Base-by-base conservation (phyloP, 78 protist genomes). In the Isochrysis galbana region DNA sequence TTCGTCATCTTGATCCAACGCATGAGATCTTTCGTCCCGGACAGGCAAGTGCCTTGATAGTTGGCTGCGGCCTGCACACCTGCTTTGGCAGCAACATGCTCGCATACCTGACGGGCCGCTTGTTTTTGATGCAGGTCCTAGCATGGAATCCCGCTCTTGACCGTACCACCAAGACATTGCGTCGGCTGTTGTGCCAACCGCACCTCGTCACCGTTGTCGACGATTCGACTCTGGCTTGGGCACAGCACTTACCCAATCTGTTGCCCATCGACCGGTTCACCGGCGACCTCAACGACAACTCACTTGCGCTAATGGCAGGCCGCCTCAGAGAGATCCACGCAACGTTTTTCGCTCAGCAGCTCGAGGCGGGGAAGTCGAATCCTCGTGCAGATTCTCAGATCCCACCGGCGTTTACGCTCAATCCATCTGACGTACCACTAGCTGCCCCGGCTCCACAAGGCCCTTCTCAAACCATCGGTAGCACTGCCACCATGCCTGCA, bases 121-220 rank as follows among this genome's bases (percentile, higher is more conserved):
- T n/a, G n/a, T n/a, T n/a, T n/a, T 14, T 14, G 61, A 14, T 7
- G 29, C 86, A 78, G 34, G 88, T 80, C 41, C 51, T 44, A 34
- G 88, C 51, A 0, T 80, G 88, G 88, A 1, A 44, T 17, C 88
- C 88, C 26, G 88, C 51, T 34, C 88, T 41, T 36, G 88, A 80
- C 54, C 88, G 88, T 19, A 80, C 88, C 41, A 80, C 88, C 32
- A 80, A 80, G 88, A 44, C 51, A 23, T 54, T 80, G 29, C 48
- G 17, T 17, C 88, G 88, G 34, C 23, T 80, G 34, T n/a, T 44
- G 10, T 44, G 38, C 48, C 36, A 32, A 23, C n/a, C 51, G 39
- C 42, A 44, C 32, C 55, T 29, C 39, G 88, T 80, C 39, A 38
- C 34, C 55, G 29, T 80, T 23, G 39, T 80, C 5, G 88, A 80